Base-by-base conservation (phyloP, 352 stramenopile genomes). In the Plasmopara viticola region DNA sequence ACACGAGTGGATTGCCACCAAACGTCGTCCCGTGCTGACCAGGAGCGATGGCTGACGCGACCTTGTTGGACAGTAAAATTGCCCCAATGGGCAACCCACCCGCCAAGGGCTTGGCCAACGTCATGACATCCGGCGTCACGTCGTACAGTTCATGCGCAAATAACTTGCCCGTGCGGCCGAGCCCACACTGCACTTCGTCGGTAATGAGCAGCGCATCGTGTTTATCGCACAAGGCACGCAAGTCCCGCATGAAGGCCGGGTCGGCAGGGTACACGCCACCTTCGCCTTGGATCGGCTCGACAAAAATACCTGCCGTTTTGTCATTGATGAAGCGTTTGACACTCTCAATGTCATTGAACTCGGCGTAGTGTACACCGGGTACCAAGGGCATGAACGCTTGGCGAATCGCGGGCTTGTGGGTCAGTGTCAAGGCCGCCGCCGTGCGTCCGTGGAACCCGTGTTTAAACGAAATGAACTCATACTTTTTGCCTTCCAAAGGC, bases 181-280 rank as follows among this genome's bases (percentile, higher is more conserved):
- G 74, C 33, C 97, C 97, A 37, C 94, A 86, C 77, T 99, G 96
- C 25, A 99, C 95, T 78, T 99, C 97, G 78, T 99, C 97, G n/a
- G 84, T 90, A 66, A 99, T 99, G 48, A 99, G 72, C 39, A 99
- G 74, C 15, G 97, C 87, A 50, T 90, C 88, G 58, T 87, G 85
- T 53, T 98, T 93, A 62, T 98, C 90, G 63, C 90, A 97, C 13
- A 99, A 62, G 30, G 87, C 70, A 15, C 95, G 78, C 39, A 97
- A 72, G 10, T 85, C 79, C 4, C 55, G 55, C 58, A 99, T 95
- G 69, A 97, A 99, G 46, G 93, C 85, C 5, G 63, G 61, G n/a
- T 84, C 87, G 6, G 90, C 94, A 14, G 94, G 90, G 57, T 87
- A 85, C 54, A 98, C 93, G 10, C 95, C 95, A 39, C 95, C 94